Evolutionary conservation across 2,329 filamentous ascomycete genomes (phyloP).

Genomic region (Cercospora janseana): DNA sequence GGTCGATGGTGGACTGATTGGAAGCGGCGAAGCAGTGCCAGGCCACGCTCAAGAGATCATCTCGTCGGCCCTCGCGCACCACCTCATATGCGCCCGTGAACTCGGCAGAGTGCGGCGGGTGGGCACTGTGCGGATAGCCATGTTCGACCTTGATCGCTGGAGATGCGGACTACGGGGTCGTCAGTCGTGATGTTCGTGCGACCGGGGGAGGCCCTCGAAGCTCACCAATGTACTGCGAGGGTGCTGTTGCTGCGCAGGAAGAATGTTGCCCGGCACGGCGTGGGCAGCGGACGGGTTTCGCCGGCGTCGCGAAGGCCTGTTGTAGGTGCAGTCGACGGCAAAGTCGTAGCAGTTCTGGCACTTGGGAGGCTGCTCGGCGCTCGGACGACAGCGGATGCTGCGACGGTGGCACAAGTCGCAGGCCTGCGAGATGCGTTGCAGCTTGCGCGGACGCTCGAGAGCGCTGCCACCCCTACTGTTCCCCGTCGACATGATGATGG

Average conservation of each 20-base stretch:
- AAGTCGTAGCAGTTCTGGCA: conserved; percentile 55
- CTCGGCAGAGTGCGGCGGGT: conserved; percentile 14
- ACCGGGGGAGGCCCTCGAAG: no score
- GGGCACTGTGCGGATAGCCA: conserved; percentile 3
- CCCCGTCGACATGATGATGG: conserved; percentile 14
- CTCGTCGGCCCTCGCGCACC: conserved; percentile 29
- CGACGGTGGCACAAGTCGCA: conserved; percentile 53
- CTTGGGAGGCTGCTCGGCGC: conserved; percentile 36
- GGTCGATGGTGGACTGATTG: conserved; percentile 41
- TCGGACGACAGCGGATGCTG: conserved; percentile 47
- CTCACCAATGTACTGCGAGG: conserved; percentile 8
- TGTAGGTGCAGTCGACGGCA: conserved; percentile 50
- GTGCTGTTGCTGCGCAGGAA: conserved; percentile 26
- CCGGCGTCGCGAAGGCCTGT: conserved; percentile 45
- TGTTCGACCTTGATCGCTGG: conserved; percentile 24
- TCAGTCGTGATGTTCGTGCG: no score
- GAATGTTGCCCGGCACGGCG: conserved; percentile 26
- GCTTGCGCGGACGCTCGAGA: conserved; percentile 36
- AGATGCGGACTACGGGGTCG: conserved; percentile 17
- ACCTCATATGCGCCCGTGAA: conserved; percentile 25
- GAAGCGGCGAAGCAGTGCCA: conserved; percentile 46
- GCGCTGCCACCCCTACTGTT: no score
- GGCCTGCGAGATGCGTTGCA: conserved; percentile 40
- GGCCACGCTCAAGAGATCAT: conserved; percentile 33
- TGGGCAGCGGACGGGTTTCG: conserved; percentile 27